phyloP scores from a whole-genome alignment of 2,329 filamentous ascomycete genomes.

The Trichoderma sp. region DNA sequence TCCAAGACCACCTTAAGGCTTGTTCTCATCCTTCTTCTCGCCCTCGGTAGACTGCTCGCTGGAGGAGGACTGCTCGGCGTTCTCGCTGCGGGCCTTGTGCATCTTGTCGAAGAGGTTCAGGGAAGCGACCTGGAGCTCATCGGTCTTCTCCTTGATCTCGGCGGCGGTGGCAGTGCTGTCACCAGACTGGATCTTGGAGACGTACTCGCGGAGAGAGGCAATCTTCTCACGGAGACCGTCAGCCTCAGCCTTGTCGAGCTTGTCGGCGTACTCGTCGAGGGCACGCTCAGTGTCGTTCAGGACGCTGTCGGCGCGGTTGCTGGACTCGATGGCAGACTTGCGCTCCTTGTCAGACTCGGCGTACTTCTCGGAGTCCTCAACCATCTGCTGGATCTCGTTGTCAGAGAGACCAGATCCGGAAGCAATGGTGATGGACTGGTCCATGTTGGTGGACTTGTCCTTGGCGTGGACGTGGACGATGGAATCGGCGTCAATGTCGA shows the following conservation, averaged over 20 bases:
- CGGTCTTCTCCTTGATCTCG: constrained; percentile 98
- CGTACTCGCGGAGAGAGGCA: constrained; percentile 77
- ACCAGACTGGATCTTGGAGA: constrained; percentile 91
- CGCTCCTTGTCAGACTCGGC: constrained; percentile 94
- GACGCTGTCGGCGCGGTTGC: constrained; percentile 96
- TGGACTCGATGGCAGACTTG: constrained; percentile 91
- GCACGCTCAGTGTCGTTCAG: constrained; percentile 98
- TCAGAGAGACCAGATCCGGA: constrained; percentile 97
- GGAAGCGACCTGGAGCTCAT: constrained; percentile 93
- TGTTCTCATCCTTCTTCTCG: constrained; percentile 76
- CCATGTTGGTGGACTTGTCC: constrained; percentile 99
- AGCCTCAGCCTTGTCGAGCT: constrained; percentile 94
- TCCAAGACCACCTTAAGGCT: constrained; percentile 53
- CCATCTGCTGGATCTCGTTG: constrained; percentile 93
- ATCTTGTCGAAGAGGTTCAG: constrained; percentile 99
- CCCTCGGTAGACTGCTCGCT: constrained; percentile 58
- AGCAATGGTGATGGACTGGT: constrained; percentile 98
- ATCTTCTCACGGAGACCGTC: constrained; percentile 96
- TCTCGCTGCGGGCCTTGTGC: constrained; percentile 88
- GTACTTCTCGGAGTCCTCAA: constrained; percentile 96
- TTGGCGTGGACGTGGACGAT: constrained; percentile 98
- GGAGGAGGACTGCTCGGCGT: constrained; percentile 33
- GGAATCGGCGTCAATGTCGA: constrained; percentile 97
- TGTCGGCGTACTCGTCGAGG: constrained; percentile 93
- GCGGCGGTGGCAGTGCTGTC: constrained; percentile 83